Percentiles rank a stretch among this genome's conserved stretches.
These are phyloP conservation scores for Pseudoperonospora humuli DNA, from an alignment of 352 stramenopile genomes.

Conservation along the genomic window DNA sequence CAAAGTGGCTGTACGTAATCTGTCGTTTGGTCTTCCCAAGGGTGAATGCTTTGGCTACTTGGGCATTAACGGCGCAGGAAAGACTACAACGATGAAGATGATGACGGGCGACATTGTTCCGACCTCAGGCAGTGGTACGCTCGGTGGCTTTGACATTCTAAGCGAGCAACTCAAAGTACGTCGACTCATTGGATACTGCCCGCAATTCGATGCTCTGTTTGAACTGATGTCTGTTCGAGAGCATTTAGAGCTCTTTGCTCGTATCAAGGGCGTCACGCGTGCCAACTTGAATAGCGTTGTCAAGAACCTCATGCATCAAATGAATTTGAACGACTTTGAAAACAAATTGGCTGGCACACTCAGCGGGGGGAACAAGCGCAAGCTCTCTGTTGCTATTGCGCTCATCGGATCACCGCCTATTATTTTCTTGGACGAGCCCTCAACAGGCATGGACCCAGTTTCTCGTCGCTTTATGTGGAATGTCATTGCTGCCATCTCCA, in stretches of 20 bases:
- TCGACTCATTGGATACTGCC: constrained; percentile 88
- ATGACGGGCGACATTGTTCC: constrained; percentile 83
- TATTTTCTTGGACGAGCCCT: constrained; percentile 30
- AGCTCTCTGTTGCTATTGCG: constrained; percentile 95
- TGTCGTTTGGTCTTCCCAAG: constrained; percentile 69
- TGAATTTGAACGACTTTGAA: constrained; percentile 41
- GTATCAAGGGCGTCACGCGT: constrained; percentile 75
- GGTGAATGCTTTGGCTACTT: constrained; percentile 93
- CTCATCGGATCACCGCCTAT: constrained; percentile 89
- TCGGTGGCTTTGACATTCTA: constrained; percentile 64
- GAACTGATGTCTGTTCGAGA: constrained; percentile 74
- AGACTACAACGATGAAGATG: constrained; percentile 95
- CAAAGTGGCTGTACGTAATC: constrained; percentile 71
- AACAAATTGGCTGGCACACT: constrained; percentile 60
- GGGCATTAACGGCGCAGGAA: constrained; percentile 92
- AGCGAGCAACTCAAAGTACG: constrained; percentile 63
- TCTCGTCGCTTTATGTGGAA: constrained; percentile 92
- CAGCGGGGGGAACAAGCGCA: constrained; percentile 95
- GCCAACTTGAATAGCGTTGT: constrained; percentile 50
- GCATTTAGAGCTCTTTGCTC: constrained; percentile 81
- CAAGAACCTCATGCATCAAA: constrained; percentile 64
- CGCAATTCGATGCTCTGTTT: constrained; percentile 86
- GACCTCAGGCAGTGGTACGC: constrained; percentile 35
- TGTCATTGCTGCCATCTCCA: constrained; percentile 74
- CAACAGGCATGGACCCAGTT: constrained; percentile 92